Percentiles rank a stretch among this genome's conserved stretches.
Conservation (phyloP, 1,284 basidiomycete species). For the Marasmius sp. region DNA sequence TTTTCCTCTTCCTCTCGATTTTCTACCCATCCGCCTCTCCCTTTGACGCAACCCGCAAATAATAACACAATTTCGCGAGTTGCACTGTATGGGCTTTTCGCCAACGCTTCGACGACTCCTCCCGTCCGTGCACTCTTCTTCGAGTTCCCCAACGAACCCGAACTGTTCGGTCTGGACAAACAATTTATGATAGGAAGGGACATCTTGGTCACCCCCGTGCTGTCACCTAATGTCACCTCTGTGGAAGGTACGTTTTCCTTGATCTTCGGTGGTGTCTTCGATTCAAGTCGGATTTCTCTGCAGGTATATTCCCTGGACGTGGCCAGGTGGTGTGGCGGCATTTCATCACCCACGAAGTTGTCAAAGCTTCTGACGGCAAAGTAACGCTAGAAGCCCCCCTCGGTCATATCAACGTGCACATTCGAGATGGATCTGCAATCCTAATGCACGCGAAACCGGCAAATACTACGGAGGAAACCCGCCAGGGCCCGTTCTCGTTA, state of each 20-base stretch:
- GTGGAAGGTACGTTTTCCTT: slow-evolving; percentile 39
- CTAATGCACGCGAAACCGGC: slow-evolving; percentile 54
- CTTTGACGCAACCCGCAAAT: too few relatives aligned
- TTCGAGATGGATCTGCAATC: slow-evolving; percentile 59
- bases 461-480: slow-evolving; percentile 61
- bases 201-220: slow-evolving; percentile 74
- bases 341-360: slow-evolving; percentile 68
- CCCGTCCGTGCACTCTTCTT: slow-evolving; percentile 74
- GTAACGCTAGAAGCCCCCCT: slow-evolving; percentile 58
- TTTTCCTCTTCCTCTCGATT: too few relatives aligned
- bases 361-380: slow-evolving; percentile 37
- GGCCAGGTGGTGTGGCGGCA: slow-evolving; percentile 70
- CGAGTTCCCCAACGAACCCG: slow-evolving; percentile 71
- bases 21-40: too few relatives aligned
- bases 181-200: slow-evolving; percentile 74
- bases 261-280: background rate
- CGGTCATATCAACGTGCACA: slow-evolving; percentile 69
- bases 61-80: too few relatives aligned
- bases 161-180: slow-evolving; percentile 60
- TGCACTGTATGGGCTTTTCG: slow-evolving; percentile 70
- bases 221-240: slow-evolving; percentile 51
- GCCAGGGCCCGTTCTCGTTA: slow-evolving; percentile 51
- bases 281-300: background rate
- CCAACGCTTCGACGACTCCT: slow-evolving; percentile 65
- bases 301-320: slow-evolving; percentile 62